Conservation (phyloP, 164 flowering plant genomes). For the Akebia trifoliata region DNA sequence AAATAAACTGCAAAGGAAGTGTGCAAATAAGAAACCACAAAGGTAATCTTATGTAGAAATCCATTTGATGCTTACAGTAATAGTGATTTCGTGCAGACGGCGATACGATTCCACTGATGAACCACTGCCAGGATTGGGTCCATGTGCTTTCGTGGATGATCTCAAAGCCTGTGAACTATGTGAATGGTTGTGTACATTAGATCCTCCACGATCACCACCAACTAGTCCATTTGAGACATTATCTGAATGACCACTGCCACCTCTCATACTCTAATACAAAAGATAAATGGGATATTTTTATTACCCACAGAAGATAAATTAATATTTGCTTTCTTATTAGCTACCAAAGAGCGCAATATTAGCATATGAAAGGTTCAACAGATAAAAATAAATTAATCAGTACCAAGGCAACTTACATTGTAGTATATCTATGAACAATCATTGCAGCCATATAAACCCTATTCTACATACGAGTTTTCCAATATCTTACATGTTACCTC, state of each 20-base stretch:
- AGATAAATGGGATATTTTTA: neutral
- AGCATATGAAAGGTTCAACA: too few species aligned
- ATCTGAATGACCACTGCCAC: constrained; percentile 23
- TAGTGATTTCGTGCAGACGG: constrained; percentile 71
- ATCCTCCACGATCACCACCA: constrained; percentile 4
- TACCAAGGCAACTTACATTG: too few species aligned
- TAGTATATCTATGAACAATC: too few species aligned
- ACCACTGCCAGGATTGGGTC: constrained; percentile 30
- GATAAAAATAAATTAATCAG: too few species aligned
- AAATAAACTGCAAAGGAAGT: too few species aligned
- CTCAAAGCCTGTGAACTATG: constrained; percentile 13
- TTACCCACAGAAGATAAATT: neutral
- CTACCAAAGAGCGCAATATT: too few species aligned
- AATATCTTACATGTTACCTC: too few species aligned
- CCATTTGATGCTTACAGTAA: constrained; percentile 43
- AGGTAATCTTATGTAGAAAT: neutral
- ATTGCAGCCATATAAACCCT: too few species aligned
- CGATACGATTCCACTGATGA: constrained; percentile 57
- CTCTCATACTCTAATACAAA: constrained; percentile 30
- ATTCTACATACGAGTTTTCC: too few species aligned
- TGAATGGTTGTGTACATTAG: constrained; percentile 2
- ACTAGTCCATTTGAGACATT: constrained; percentile 28
- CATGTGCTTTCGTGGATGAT: constrained; percentile 32
- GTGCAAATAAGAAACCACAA: too few species aligned
- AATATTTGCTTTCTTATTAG: too few species aligned